These are phyloP conservation scores for Scutellaria baicalensis DNA, from an alignment of 257 asterid genomes.

Conservation along the genomic window DNA sequence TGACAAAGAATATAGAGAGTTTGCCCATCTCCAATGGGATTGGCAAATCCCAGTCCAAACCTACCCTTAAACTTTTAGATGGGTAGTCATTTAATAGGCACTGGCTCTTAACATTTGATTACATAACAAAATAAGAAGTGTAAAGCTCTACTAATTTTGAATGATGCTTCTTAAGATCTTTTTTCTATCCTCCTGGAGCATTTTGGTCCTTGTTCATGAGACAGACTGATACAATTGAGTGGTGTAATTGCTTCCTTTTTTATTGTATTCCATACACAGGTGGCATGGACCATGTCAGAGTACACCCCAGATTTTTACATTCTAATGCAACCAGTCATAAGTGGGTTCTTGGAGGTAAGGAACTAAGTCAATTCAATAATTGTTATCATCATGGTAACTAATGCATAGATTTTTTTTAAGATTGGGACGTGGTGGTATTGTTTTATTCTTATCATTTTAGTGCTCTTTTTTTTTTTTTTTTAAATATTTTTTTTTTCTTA, in stretches of 20 bases:
- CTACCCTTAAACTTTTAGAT: background rate
- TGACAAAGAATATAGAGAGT: too few species aligned
- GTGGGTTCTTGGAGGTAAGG: constrained; percentile 97
- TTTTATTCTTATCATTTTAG: constrained; percentile 8
- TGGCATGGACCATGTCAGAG: constrained; percentile 94
- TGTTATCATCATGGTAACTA: background rate
- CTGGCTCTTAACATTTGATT: background rate
- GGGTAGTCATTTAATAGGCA: background rate
- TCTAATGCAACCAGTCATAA: constrained; percentile 99
- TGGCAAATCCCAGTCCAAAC: background rate
- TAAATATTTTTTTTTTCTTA: constrained; percentile 20
- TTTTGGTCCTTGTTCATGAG: background rate
- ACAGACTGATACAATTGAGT: background rate
- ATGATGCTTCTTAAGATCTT: background rate
- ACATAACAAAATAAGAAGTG: background rate
- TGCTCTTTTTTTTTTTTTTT: background rate
- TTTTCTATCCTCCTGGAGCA: background rate
- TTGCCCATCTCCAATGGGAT: too few species aligned
- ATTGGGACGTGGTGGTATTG: background rate
- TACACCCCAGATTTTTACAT: constrained; percentile 88
- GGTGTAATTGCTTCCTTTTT: background rate
- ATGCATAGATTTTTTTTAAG: constrained; percentile 3
- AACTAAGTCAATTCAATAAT: background rate
- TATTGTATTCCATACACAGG: constrained; percentile 32
- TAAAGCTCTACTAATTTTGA: background rate